These are phyloP conservation scores for Coemansia aciculifera DNA, from an alignment of 192 early-diverging fungal species.

Conservation along the genomic window DNA sequence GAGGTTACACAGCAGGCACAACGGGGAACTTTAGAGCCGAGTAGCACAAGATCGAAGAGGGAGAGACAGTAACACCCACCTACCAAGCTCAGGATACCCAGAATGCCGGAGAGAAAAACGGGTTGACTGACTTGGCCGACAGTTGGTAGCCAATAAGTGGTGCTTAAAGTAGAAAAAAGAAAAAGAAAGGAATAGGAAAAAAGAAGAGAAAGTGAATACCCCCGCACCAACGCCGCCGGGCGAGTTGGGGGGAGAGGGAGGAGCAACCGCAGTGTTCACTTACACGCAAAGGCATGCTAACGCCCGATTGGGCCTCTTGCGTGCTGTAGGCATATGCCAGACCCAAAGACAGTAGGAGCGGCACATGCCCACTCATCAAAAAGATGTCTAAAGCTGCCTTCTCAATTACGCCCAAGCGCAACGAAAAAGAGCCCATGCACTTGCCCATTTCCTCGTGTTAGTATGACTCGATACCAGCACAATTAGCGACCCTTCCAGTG, in stretches of 20 bases:
- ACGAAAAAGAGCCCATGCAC: neutral
- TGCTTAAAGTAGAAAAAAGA: neutral
- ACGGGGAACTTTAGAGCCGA: neutral
- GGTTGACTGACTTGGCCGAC: neutral
- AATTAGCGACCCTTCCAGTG: neutral
- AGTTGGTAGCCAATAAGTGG: neutral
- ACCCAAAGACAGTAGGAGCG: neutral
- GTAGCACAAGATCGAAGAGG: conserved; percentile 4
- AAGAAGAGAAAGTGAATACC: neutral
- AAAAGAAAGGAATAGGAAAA: neutral
- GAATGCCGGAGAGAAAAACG: neutral
- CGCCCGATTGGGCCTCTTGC: conserved; percentile 5
- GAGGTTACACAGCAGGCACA: neutral
- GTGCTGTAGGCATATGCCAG: neutral
- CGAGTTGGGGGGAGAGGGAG: neutral
- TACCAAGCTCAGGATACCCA: conserved; percentile 10
- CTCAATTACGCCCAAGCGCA: neutral
- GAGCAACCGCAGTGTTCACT: neutral
- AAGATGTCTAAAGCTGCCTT: neutral
- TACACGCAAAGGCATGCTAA: conserved; percentile 7
- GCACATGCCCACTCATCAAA: neutral
- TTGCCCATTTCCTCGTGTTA: neutral
- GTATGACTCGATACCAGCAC: neutral
- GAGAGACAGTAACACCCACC: conserved; percentile 5
- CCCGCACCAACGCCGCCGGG: neutral